These are phyloP conservation scores for Verticillium nubilum DNA, from an alignment of 2,329 filamentous ascomycete species.

Conservation along the genomic window DNA sequence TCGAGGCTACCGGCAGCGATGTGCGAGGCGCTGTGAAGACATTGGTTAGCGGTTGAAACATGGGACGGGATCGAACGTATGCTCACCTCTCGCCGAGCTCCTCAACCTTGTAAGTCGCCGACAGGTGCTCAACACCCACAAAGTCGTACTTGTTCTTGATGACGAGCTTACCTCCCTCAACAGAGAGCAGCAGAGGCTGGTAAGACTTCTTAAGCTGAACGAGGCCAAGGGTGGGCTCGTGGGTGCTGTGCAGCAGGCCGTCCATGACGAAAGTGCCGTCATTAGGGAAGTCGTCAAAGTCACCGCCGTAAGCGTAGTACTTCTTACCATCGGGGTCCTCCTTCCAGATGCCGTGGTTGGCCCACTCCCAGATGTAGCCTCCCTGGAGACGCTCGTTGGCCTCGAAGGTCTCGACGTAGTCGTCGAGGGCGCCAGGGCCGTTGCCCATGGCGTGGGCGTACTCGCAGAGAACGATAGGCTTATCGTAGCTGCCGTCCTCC, in stretches of 20 bases:
- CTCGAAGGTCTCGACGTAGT: slow-evolving; percentile 61
- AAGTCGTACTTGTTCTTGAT: slow-evolving; percentile 43
- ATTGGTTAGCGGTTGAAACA: neutral
- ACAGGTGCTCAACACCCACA: slow-evolving; percentile 34
- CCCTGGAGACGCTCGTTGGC: slow-evolving; percentile 57
- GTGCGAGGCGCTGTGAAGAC: slow-evolving; percentile 13
- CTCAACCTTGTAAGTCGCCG: slow-evolving; percentile 37
- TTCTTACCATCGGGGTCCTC: slow-evolving; percentile 32
- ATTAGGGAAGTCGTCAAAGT: slow-evolving; percentile 57
- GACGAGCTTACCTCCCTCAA: slow-evolving; percentile 28
- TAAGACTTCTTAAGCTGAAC: slow-evolving; percentile 53
- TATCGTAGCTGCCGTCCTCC: slow-evolving; percentile 33
- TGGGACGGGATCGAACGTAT: neutral
- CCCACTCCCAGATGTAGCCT: slow-evolving; percentile 64
- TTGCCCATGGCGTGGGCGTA: slow-evolving; percentile 68
- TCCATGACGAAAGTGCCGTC: slow-evolving; percentile 60
- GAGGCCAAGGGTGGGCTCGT: slow-evolving; percentile 51
- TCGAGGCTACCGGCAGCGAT: slow-evolving; percentile 29
- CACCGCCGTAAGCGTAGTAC: slow-evolving; percentile 56
- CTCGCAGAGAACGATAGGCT: slow-evolving; percentile 56
- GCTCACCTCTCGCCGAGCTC: slow-evolving; percentile 34
- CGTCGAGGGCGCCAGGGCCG: slow-evolving; percentile 62
- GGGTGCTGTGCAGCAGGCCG: slow-evolving; percentile 47
- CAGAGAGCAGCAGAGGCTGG: slow-evolving; percentile 42
- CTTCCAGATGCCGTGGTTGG: slow-evolving; percentile 53